Base-by-base conservation (phyloP, 2,329 filamentous ascomycete genomes). In the Aspergillus brunneoviolaceus region DNA sequence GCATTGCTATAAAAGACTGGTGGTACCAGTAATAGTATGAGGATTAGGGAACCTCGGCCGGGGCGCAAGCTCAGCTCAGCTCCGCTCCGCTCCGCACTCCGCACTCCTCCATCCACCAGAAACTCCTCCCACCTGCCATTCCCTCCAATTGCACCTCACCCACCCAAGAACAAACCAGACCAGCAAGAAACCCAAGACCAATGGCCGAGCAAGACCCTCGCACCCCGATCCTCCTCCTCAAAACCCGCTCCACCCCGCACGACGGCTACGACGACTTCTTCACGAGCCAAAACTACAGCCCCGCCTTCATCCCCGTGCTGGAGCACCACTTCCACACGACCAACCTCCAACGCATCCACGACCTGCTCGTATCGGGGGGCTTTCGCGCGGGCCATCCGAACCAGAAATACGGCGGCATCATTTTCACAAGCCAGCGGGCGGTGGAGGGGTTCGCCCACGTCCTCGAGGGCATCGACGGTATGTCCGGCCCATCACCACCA, bases 401-500 rank as follows among this genome's bases (percentile, higher is more conserved):
- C 0, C 51, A 63, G 29, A 69, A 67, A 63, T 82, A 81, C 65
- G 80, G 80, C 27, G 80, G 80, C 1, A 63, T 82, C 51, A 80
- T 82, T 59, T 81, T 82, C 64, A 82, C 80, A 12, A 80, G 78
- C 58, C 80, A 82, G 65, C 70, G 80, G 35, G 79, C 80, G 3
- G 80, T 81, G 1, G 80, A 82, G 58, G 80, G 72, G 0, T 79
- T 81, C 62, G 70, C 73, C 10, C 64, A 68, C 3, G 64, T 75
- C 33, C 65, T 74, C 11, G 63, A 53, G 29, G 65, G 73, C 73
- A 69, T 60, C 69, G 57, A 59, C 11, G 27, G 64, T 66, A 35
- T 27, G 60, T 60, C 12, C 2, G 21, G 21, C 21, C 21, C 21
- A 21, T 21, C 21, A 21, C 21, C 21, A 21, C 21, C 21, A 21